Evolutionary conservation across 1,139 yeast species (phyloP).

Genomic region (Saccharomyces uvarum): DNA sequence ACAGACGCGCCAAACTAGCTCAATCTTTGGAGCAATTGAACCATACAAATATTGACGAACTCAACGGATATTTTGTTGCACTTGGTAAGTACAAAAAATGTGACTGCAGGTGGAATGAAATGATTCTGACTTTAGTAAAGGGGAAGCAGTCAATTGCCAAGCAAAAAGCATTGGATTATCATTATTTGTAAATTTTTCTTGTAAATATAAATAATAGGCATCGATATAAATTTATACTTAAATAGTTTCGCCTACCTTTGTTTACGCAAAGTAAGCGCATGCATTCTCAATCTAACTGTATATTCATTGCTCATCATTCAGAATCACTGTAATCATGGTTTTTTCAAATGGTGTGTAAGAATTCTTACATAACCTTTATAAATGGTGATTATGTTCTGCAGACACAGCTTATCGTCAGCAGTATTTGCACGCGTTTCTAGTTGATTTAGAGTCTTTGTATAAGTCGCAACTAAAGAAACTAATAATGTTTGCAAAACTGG

Average conservation of each 20-base stretch:
- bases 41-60: conserved; percentile 55
- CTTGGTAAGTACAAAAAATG: conserved; percentile 41
- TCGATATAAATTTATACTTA: not conserved
- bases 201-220: not conserved
- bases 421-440: conserved; percentile 11
- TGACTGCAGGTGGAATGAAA: conserved; percentile 41
- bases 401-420: conserved; percentile 9
- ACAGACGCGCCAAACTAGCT: conserved; percentile 61
- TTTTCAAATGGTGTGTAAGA: conserved; percentile 15
- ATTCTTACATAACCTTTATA: conserved; percentile 21
- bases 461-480: conserved; percentile 21
- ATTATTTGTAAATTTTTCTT: not conserved
- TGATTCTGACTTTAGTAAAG: conserved; percentile 43
- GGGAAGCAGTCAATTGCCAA: conserved; percentile 32
- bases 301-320: not conserved
- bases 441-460: conserved; percentile 18
- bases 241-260: not conserved
- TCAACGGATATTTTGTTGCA: conserved; percentile 55
- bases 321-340: not conserved
- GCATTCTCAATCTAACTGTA: not conserved
- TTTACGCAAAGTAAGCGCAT: not conserved
- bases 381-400: conserved; percentile 12
- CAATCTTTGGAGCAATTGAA: conserved; percentile 49
- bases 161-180: conserved; percentile 16
- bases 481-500: conserved; percentile 3